Evolutionary conservation across 768 basidiomycete species (phyloP).

Genomic region (Kwoniella mangroviensis): DNA sequence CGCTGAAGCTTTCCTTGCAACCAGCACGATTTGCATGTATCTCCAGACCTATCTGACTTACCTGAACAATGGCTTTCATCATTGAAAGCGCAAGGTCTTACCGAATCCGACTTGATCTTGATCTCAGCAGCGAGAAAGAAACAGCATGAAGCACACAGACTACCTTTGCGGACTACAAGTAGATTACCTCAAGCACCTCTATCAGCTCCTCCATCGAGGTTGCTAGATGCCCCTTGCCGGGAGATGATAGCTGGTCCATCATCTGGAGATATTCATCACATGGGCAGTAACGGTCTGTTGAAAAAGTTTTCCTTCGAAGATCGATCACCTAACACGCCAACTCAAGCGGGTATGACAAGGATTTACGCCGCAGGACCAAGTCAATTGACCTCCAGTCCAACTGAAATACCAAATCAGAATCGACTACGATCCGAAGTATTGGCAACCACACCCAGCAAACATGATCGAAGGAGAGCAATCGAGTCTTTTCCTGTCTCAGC

Average conservation of each 20-base stretch:
- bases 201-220: slow-evolving; percentile 11
- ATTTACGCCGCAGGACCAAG: too few relatives aligned
- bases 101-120: slow-evolving; percentile 39
- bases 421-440: too few relatives aligned
- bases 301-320: slow-evolving; percentile 26
- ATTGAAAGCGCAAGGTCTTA: slow-evolving; percentile 41
- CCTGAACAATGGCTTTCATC: slow-evolving; percentile 38
- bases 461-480: background rate
- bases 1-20: too few relatives aligned
- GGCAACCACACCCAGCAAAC: too few relatives aligned
- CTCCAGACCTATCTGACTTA: slow-evolving; percentile 37
- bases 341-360: background rate
- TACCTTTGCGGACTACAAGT: background rate
- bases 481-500: slow-evolving; percentile 18
- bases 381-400: too few relatives aligned
- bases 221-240: background rate
- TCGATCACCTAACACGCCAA: background rate
- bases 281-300: background rate
- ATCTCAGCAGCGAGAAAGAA: slow-evolving; percentile 36
- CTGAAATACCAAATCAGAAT: too few relatives aligned
- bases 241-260: background rate
- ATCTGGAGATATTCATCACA: background rate
- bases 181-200: slow-evolving; percentile 3
- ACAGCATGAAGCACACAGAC: slow-evolving; percentile 3
- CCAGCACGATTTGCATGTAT: slow-evolving; percentile 51